phyloP scores from a whole-genome alignment of 2,329 filamentous ascomycete species.

The Cordyceps javanica region DNA sequence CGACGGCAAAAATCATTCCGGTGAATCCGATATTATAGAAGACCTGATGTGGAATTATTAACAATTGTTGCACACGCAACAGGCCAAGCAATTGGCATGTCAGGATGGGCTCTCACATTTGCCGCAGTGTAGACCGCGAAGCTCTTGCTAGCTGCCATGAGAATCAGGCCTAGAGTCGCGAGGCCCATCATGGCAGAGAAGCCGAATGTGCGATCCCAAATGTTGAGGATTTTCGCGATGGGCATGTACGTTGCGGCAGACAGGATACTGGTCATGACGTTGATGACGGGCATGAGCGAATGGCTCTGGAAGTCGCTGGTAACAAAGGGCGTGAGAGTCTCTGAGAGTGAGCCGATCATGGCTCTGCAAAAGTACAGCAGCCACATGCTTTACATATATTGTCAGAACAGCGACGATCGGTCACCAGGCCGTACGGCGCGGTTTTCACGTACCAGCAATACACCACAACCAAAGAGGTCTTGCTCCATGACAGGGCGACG shows the following conservation, averaged over 20 bases:
- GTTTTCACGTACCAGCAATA: constrained; percentile 13
- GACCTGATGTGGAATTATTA: constrained; percentile 33
- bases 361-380: constrained; percentile 8
- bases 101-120: background rate
- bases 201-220: constrained; percentile 32
- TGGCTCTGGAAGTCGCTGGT: constrained; percentile 7
- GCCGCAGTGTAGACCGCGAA: constrained; percentile 38
- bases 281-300: constrained; percentile 15
- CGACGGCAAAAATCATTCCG: constrained; percentile 24
- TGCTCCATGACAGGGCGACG: constrained; percentile 19
- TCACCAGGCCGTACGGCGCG: background rate
- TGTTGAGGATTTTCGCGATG: constrained; percentile 33
- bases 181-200: constrained; percentile 27
- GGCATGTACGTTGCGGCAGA: constrained; percentile 20
- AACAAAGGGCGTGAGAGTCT: constrained; percentile 2
- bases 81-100: background rate
- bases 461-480: constrained; percentile 16
- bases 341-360: constrained; percentile 5
- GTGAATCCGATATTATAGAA: constrained; percentile 49
- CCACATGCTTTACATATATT: constrained; percentile 11
- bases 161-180: constrained; percentile 38
- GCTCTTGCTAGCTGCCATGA: constrained; percentile 51
- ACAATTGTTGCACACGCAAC: background rate
- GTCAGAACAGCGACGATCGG: background rate
- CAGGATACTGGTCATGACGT: constrained; percentile 35